Base-by-base conservation (phyloP, 208 protist genomes). In the Leishmania major region DNA sequence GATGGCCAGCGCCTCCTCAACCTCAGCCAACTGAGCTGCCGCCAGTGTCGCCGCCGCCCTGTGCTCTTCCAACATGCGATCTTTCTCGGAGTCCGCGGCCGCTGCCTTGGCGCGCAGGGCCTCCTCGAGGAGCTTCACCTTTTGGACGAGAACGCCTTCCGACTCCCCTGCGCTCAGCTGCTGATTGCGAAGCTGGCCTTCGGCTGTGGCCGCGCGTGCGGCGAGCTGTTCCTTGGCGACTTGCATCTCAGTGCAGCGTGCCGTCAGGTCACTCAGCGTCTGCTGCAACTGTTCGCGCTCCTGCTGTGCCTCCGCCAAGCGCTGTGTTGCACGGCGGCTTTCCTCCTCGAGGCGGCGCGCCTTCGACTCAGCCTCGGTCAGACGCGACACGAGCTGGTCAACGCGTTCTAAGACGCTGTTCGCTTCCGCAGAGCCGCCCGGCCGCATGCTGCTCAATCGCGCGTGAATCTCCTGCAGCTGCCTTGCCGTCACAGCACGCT, bases 241-340 rank as follows among this genome's bases (percentile, higher is more conserved):
- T 11, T 72, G 77, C 77, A 82, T 25, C 73, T 85, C 82, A 1
- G 82, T 69, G 78, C 71, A 82, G 60, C 78, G 83, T 31, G 31
- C 74, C 1, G 83, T 86, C 40, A 86, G 40, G 51, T 80, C 77
- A 53, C 77, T 84, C 75, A 86, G 37, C 28, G 74, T 82, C 59
- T 80, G 71, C 72, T 81, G 80, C 53, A 88, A 59, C 49, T 79
- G 84, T 55, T 85, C 80, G 4, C 79, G 76, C 67, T 88, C 84
- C 59, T 79, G 74, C 77, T 84, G 80, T 67, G 64, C 73, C 8
- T 84, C 84, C 11, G 57, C 28, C 17, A 79, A 72, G 15, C 53
- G 71, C 3, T 69, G 79, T 22, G 62, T 3, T 25, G 75, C 74
- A 17, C 74, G 83, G 31, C 73, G 78, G 35, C 37, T 57, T 3